Evolutionary conservation across 441 rosid genomes (phyloP).

Genomic region (Gossypium schwendimanii): DNA sequence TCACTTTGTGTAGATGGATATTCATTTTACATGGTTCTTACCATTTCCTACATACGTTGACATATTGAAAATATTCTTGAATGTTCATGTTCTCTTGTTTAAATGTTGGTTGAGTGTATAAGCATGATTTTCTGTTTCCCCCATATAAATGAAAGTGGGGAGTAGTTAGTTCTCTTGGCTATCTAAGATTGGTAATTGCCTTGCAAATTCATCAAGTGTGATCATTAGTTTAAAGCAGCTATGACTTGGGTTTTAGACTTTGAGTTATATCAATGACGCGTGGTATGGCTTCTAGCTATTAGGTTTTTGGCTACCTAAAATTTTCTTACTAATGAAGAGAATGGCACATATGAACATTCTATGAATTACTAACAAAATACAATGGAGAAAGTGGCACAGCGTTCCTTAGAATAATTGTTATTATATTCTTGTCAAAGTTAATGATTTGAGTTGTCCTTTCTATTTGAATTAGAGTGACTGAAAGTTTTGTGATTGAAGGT

Average conservation of each 20-base stretch:
- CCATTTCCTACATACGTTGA: not conserved
- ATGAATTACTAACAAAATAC: not conserved
- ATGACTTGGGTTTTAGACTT: not conserved
- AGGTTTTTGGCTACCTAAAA: not conserved
- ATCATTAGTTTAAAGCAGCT: not conserved
- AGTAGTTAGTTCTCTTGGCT: not conserved
- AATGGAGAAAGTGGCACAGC: not conserved
- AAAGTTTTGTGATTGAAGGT: not conserved
- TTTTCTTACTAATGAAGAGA: not conserved
- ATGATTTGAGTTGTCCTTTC: not conserved
- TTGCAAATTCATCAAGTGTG: not conserved
- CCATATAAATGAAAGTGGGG: not conserved
- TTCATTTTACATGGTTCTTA: not conserved
- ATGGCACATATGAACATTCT: not conserved
- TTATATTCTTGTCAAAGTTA: conserved; percentile 4
- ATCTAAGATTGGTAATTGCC: not conserved
- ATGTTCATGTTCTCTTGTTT: not conserved
- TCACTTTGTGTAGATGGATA: not conserved
- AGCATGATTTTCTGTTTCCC: not conserved
- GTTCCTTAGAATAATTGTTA: not conserved
- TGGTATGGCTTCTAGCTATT: not conserved
- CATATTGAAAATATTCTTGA: not conserved
- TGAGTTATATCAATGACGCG: not conserved
- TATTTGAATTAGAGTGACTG: not conserved
- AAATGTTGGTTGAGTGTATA: not conserved